These are phyloP conservation scores for Entamoeba dispar DNA, from an alignment of 208 protist species.

Conservation along the genomic window DNA sequence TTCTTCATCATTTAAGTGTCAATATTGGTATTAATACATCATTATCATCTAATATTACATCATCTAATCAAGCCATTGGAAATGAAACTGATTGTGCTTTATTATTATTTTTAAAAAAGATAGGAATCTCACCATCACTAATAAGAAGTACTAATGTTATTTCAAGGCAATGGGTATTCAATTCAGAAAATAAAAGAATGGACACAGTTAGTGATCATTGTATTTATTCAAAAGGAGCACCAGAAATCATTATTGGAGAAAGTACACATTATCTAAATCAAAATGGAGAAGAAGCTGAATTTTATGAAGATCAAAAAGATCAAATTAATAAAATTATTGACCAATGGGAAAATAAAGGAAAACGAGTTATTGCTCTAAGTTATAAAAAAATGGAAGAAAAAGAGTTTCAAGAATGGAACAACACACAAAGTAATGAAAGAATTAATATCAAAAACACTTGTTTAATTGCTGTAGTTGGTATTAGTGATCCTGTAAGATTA, in stretches of 20 bases:
- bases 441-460: background rate
- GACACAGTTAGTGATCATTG: background rate
- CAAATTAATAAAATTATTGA: background rate
- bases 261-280: slow-evolving; percentile 36
- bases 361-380: background rate
- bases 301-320: background rate
- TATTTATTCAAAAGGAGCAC: slow-evolving; percentile 59
- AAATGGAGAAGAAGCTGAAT: slow-evolving; percentile 11
- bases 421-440: background rate
- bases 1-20: background rate
- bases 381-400: background rate
- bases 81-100: slow-evolving; percentile 57
- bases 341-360: background rate
- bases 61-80: slow-evolving; percentile 19
- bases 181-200: slow-evolving; percentile 42
- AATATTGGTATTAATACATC: background rate
- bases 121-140: slow-evolving; percentile 12
- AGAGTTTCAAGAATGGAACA: background rate
- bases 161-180: slow-evolving; percentile 24
- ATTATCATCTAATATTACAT: background rate
- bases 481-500: background rate
- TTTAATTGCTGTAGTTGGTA: background rate
- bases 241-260: slow-evolving; percentile 53
- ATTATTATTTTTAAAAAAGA: slow-evolving; percentile 25
- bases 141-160: slow-evolving; percentile 9